phyloP scores from a whole-genome alignment of 331 rosid genomes.

The Cydonia oblonga region DNA sequence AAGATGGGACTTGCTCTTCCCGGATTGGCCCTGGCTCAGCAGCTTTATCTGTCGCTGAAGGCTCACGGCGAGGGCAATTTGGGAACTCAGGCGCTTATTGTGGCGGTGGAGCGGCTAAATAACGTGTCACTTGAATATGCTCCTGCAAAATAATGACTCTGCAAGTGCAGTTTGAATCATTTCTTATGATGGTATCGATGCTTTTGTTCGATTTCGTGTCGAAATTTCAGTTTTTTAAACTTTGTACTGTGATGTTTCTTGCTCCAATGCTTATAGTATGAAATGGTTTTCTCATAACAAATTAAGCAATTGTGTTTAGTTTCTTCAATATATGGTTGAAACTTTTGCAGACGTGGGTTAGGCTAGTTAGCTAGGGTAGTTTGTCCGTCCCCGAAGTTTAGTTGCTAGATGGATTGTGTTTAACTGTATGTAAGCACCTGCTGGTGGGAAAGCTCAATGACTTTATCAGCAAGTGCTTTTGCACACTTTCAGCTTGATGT shows the following conservation, averaged over 20 bases:
- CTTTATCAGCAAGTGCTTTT: too few relatives aligned
- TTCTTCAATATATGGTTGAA: too few relatives aligned
- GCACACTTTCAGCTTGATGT: too few relatives aligned
- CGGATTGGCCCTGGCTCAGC: constrained; percentile 86
- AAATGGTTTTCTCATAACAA: neutral
- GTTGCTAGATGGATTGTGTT: too few relatives aligned
- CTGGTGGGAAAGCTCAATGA: too few relatives aligned
- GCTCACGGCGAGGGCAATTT: constrained; percentile 79
- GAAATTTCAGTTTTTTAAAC: neutral
- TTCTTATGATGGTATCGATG: neutral
- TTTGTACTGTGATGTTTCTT: neutral
- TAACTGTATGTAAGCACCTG: too few relatives aligned
- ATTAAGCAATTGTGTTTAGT: neutral
- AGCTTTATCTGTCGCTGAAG: constrained; percentile 63
- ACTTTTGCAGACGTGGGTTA: too few relatives aligned
- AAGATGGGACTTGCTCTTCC: constrained; percentile 75
- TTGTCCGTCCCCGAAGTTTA: neutral
- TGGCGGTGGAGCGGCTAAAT: constrained; percentile 81
- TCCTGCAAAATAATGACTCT: neutral
- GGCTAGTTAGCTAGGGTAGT: too few relatives aligned
- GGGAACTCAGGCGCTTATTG: constrained; percentile 54
- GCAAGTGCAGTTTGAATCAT: neutral
- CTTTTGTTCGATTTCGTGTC: neutral
- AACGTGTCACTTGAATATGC: constrained; percentile 38
- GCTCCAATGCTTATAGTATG: neutral